Conservation (phyloP, 2,329 filamentous ascomycete genomes). For the Colletotrichum plurivorum region DNA sequence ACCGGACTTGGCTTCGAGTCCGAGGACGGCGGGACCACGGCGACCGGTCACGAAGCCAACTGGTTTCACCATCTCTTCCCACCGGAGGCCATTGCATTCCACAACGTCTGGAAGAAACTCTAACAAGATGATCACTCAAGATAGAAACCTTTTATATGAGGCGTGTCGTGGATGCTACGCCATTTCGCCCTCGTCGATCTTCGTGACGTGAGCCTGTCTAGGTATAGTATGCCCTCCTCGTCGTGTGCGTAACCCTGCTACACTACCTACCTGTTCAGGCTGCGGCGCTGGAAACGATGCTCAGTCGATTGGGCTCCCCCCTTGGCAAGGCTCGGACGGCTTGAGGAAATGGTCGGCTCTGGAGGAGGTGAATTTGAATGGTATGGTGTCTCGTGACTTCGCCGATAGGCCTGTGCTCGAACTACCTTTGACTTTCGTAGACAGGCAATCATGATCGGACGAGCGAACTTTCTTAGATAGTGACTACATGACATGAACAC, state of each 20-base stretch:
- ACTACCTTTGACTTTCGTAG: constrained; percentile 19
- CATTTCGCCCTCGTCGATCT: not conserved
- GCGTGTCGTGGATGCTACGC: not conserved
- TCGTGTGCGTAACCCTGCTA: no score
- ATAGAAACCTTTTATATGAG: not conserved
- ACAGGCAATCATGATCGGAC: constrained; percentile 27
- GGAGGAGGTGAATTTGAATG: no score
- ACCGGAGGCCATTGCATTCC: constrained; percentile 27
- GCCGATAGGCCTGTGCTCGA: not conserved
- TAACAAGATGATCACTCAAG: not conserved
- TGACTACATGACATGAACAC: not conserved
- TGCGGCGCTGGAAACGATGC: no score
- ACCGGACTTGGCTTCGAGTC: not conserved
- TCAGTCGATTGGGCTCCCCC: no score
- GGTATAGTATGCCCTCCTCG: no score
- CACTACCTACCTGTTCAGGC: no score
- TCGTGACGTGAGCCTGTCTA: not conserved
- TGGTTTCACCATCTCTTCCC: constrained; percentile 38
- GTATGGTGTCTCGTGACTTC: not conserved
- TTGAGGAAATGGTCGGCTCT: no score
- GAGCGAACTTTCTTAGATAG: constrained; percentile 14
- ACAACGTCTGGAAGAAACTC: constrained; percentile 18
- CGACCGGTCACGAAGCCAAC: constrained; percentile 20
- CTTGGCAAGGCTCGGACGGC: no score
- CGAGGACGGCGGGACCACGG: constrained; percentile 23